phyloP scores from a whole-genome alignment of 352 stramenopile genomes.

The Globisporangium emineosum region DNA sequence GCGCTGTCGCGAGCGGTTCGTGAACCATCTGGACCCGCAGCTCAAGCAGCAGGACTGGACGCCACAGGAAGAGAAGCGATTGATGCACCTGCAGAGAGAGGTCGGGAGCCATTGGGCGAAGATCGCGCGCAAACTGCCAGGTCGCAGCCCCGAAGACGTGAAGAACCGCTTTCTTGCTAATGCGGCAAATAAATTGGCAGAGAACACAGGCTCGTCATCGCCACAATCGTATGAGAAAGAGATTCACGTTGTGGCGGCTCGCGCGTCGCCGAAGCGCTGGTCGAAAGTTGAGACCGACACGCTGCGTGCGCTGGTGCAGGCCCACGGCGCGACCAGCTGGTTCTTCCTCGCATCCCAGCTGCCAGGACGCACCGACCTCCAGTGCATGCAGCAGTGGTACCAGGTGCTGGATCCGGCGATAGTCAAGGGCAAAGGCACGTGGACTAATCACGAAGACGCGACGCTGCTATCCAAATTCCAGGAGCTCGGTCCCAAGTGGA shows the following conservation, averaged over 20 bases:
- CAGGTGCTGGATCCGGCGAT: conserved; percentile 47
- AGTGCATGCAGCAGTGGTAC: conserved; percentile 79
- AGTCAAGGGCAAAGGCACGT: conserved; percentile 59
- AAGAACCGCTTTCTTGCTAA: conserved; percentile 51
- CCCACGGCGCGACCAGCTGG: conserved; percentile 60
- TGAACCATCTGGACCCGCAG: conserved; percentile 58
- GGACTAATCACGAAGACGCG: conserved; percentile 45
- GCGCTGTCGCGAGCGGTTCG: conserved; percentile 65
- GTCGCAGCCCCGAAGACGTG: conserved; percentile 44
- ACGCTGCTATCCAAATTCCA: conserved; percentile 39
- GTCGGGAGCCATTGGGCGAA: conserved; percentile 32
- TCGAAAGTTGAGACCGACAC: conserved; percentile 26
- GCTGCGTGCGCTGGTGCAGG: conserved; percentile 34
- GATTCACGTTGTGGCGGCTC: neutral
- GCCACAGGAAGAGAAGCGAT: conserved; percentile 36
- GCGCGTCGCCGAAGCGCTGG: conserved; percentile 19
- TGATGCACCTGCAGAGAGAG: conserved; percentile 33
- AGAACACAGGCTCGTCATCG: neutral
- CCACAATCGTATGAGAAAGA: neutral
- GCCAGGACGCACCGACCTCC: conserved; percentile 57
- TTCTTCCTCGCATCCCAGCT: conserved; percentile 75
- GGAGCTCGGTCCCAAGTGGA: conserved; percentile 53
- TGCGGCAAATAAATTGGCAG: conserved; percentile 11
- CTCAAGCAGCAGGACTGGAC: conserved; percentile 36
- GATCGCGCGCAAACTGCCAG: conserved; percentile 29